Evolutionary conservation across 805 yeast genomes (phyloP).

Genomic region (Cyberlindnera bimundalis): DNA sequence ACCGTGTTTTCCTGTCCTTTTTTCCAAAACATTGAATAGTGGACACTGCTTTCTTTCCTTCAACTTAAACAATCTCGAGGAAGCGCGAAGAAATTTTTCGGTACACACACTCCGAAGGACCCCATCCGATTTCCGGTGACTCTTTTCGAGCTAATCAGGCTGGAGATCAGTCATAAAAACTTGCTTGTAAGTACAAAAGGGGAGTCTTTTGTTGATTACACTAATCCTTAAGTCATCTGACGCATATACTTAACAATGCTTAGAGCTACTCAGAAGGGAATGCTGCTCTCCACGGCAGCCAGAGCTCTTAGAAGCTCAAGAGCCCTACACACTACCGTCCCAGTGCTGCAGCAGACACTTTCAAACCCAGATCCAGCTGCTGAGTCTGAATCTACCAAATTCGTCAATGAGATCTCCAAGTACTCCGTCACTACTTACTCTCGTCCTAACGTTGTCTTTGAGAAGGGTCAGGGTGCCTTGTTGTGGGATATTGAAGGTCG

Average conservation of each 20-base stretch:
- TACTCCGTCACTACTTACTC: slow-evolving; percentile 76
- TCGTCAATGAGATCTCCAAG: slow-evolving; percentile 33
- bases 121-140: no score
- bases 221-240: no score
- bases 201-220: no score
- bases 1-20: no score
- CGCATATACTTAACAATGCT: no score
- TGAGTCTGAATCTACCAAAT: slow-evolving; percentile 32
- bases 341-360: slow-evolving; percentile 3
- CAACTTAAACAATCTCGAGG: no score
- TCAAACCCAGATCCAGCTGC: slow-evolving; percentile 14
- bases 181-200: no score
- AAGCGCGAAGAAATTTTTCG: slow-evolving; percentile 7
- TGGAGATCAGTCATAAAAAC: no score
- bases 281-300: background rate
- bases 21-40: no score
- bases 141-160: no score
- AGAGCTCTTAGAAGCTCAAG: slow-evolving; percentile 2
- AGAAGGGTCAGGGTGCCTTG: slow-evolving; percentile 77
- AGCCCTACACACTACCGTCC: slow-evolving; percentile 8
- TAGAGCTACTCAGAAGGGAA: background rate
- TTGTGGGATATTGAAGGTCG: slow-evolving; percentile 78
- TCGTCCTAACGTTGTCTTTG: slow-evolving; percentile 71
- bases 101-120: slow-evolving; percentile 10
- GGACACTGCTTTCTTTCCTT: no score